Base-by-base conservation (phyloP, 352 stramenopile species). In the Phytophthora colocasiae region DNA sequence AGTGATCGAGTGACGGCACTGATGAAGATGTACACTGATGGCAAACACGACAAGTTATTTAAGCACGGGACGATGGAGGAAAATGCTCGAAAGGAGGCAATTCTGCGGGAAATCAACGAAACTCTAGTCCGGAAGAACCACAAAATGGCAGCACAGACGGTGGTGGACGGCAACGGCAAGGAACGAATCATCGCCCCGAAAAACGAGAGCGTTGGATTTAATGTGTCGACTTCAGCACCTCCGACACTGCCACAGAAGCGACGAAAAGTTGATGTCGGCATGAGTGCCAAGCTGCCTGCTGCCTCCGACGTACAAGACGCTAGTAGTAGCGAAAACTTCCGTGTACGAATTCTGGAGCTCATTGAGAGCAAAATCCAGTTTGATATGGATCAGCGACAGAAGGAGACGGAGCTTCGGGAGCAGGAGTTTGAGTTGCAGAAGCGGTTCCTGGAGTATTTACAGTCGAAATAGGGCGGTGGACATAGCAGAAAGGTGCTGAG, bases 361-460 rank as follows among this genome's bases (percentile, higher is more conserved):
- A 88, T 95, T 43, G 83, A 95, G 63, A 85, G 72, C 50, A 95
- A 95, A 58, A 83, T 93, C 36, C 78, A 90, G 51, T 91, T 95
- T 59, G 87, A 95, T 58, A 91, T 90, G 78, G 80, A 92, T 40
- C 87, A 95, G 53, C 81, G 81, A 14, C 66, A 81, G 39, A 89
- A 88, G 55, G 87, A 95, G 45, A 87, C 81, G 38, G 80, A 92
- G 59, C 71, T 93, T 47, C 83, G 85, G 43, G 81, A 92, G 24
- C 82, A 92, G 46, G 87, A 95, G 67, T 82, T 93, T 62, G 82
- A 92, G 69, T 54, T 95, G 26, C 87, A 95, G 51, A 91, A 92
- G 68, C 80, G 82, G 31, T 90, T 95, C 27, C 53, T 95, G 39
- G 83, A 89, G 73, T 95, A 90, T 79, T 73, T 95, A 66, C 85